Conservation (phyloP, 2,329 filamentous ascomycete genomes). For the Zasmidium citrigriseum region DNA sequence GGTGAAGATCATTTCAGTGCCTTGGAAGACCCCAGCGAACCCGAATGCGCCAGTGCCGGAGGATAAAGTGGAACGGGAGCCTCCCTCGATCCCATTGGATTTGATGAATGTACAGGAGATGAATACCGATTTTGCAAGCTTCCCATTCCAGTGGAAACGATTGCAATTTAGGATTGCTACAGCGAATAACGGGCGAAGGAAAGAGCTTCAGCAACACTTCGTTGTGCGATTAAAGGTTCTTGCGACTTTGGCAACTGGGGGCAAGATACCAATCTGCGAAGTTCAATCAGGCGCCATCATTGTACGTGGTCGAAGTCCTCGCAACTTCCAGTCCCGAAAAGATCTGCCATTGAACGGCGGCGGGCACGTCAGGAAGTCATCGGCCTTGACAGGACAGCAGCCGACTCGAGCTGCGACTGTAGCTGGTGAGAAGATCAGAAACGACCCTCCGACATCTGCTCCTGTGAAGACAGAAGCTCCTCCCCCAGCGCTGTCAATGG, state of each 20-base stretch:
- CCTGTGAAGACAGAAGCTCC: conserved; percentile 36
- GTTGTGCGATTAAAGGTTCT: conserved; percentile 84
- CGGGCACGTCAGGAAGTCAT: conserved; percentile 69
- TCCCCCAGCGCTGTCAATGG: conserved; percentile 42
- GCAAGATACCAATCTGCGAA: conserved; percentile 78
- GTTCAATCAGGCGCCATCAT: conserved; percentile 88
- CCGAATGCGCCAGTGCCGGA: conserved; percentile 60
- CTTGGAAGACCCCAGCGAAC: conserved; percentile 93
- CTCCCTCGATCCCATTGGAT: conserved; percentile 75
- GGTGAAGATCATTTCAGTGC: conserved; percentile 92
- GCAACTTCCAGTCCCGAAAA: conserved; percentile 93
- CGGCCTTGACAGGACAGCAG: conserved; percentile 22
- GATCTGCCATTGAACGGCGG: conserved; percentile 84
- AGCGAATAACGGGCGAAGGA: conserved; percentile 90
- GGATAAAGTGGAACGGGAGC: conserved; percentile 79
- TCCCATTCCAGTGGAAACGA: conserved; percentile 91
- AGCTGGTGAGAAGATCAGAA: conserved; percentile 27
- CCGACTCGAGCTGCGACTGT: conserved; percentile 27
- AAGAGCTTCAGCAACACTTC: conserved; percentile 96
- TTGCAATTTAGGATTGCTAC: conserved; percentile 94
- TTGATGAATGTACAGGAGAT: conserved; percentile 65
- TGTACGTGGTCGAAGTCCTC: conserved; percentile 85
- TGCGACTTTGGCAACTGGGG: conserved; percentile 80
- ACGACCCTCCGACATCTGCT: conserved; percentile 32
- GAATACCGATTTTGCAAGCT: conserved; percentile 83